These are phyloP conservation scores for Xanthoconium stramineum DNA, from an alignment of 768 basidiomycete species.

Conservation along the genomic window DNA sequence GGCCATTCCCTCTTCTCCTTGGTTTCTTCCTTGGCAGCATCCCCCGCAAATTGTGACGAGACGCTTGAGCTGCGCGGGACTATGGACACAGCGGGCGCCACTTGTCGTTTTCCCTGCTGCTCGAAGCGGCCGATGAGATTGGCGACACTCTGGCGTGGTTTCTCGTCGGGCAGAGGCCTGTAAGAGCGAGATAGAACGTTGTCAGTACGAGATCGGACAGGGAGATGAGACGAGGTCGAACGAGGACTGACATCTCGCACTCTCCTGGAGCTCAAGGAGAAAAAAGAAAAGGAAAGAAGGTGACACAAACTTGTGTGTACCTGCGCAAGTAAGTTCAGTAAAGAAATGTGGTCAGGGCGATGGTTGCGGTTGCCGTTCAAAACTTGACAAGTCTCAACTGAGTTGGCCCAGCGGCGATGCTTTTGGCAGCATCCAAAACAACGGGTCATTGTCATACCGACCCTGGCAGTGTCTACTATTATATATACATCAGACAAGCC, in stretches of 20 bases:
- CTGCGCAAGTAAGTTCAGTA: conserved; percentile 1
- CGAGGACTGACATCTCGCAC: conserved; percentile 29
- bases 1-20: conserved; percentile 81
- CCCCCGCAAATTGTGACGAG: conserved; percentile 59
- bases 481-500: conserved; percentile 16
- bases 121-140: conserved; percentile 91
- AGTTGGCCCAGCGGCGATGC: not conserved
- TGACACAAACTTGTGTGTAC: conserved; percentile 14
- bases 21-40: conserved; percentile 61
- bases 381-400: conserved; percentile 5
- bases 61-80: conserved; percentile 65
- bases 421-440: conserved; percentile 15
- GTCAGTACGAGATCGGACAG: conserved; percentile 16
- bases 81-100: conserved; percentile 35
- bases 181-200: conserved; percentile 6
- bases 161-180: conserved; percentile 87
- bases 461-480: conserved; percentile 10
- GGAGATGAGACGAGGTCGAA: not conserved
- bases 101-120: conserved; percentile 69
- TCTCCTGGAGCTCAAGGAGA: conserved; percentile 16
- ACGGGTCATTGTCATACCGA: not conserved
- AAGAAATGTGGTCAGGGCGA: conserved; percentile 19
- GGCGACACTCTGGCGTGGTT: conserved; percentile 81
- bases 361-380: conserved; percentile 26
- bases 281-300: conserved; percentile 11